Conservation (phyloP, 768 basidiomycete species). For the Boletus pseudopeckii region DNA sequence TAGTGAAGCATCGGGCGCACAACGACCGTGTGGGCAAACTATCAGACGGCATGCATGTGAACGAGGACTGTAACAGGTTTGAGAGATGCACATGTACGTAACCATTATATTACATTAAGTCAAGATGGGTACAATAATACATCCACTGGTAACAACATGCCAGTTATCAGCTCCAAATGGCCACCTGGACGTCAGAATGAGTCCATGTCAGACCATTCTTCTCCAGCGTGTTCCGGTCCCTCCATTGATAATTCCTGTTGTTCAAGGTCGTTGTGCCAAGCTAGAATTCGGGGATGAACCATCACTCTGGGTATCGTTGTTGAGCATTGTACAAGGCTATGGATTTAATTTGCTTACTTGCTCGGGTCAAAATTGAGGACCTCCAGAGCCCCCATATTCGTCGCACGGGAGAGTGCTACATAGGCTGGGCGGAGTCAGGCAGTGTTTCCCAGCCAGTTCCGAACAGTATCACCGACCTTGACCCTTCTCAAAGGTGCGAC, state of each 20-base stretch:
- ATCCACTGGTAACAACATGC: no score
- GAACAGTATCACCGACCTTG: conserved; percentile 47
- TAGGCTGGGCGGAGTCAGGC: conserved; percentile 43
- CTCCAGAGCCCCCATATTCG: conserved; percentile 59
- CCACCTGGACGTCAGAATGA: conserved; percentile 28
- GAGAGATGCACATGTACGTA: conserved; percentile 3
- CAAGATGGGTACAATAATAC: not conserved
- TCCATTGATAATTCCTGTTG: conserved; percentile 9
- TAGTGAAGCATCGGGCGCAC: not conserved
- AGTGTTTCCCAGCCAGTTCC: not conserved
- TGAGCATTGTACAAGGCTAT: not conserved
- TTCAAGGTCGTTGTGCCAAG: conserved; percentile 46
- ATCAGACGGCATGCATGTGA: not conserved
- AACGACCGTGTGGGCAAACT: not conserved
- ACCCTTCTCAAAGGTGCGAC: conserved; percentile 74
- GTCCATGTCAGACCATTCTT: conserved; percentile 33
- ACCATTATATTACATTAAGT: not conserved
- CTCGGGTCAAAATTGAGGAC: conserved; percentile 58
- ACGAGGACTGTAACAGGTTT: not conserved
- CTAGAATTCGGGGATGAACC: conserved; percentile 61
- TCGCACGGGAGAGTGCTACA: conserved; percentile 72
- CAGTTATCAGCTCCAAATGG: conserved; percentile 26
- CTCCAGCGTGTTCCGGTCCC: conserved; percentile 11
- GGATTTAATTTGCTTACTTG: conserved; percentile 41
- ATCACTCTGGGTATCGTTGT: conserved; percentile 43